These are phyloP conservation scores for Capsicum chinense DNA, from an alignment of 257 asterid species.

Conservation along the genomic window DNA sequence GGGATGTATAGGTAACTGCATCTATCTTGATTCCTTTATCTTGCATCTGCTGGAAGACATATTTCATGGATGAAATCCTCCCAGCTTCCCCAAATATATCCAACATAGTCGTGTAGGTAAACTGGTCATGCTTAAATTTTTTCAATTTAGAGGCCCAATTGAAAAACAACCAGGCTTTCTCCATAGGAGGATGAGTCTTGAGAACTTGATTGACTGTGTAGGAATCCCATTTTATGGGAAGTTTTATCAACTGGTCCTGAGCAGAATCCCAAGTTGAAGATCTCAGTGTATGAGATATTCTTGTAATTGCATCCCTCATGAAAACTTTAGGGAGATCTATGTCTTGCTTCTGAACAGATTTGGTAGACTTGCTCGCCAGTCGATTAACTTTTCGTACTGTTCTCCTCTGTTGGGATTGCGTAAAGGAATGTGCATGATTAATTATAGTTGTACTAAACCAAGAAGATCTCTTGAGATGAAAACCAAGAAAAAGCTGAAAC, in stretches of 20 bases:
- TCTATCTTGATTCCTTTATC: conserved; percentile 73
- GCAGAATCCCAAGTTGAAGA: conserved; percentile 87
- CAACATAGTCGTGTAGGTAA: conserved; percentile 90
- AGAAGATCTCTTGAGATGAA: conserved; percentile 31
- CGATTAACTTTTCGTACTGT: conserved; percentile 38
- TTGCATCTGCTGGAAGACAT: conserved; percentile 72
- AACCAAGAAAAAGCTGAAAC: conserved; percentile 35
- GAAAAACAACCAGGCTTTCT: conserved; percentile 93
- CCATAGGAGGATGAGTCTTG: conserved; percentile 93
- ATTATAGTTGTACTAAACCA: conserved; percentile 35
- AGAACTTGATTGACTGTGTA: conserved; percentile 85
- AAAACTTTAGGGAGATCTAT: conserved; percentile 43
- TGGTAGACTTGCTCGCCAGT: conserved; percentile 34
- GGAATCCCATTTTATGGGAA: conserved; percentile 83
- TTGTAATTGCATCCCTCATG: conserved; percentile 58
- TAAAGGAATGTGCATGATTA: conserved; percentile 20
- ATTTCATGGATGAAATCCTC: conserved; percentile 79
- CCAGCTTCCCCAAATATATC: conserved; percentile 94
- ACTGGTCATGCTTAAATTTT: conserved; percentile 85
- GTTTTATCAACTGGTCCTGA: conserved; percentile 59
- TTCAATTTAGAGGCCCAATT: conserved; percentile 68
- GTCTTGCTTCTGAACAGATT: conserved; percentile 40
- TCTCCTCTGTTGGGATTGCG: conserved; percentile 33
- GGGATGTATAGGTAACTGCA: conserved; percentile 76
- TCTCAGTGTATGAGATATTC: conserved; percentile 63